Evolutionary conservation across 2,329 filamentous ascomycete genomes (phyloP), one percentile per base, ranked within the genome.

Genomic region (Colletotrichum sp.): DNA sequence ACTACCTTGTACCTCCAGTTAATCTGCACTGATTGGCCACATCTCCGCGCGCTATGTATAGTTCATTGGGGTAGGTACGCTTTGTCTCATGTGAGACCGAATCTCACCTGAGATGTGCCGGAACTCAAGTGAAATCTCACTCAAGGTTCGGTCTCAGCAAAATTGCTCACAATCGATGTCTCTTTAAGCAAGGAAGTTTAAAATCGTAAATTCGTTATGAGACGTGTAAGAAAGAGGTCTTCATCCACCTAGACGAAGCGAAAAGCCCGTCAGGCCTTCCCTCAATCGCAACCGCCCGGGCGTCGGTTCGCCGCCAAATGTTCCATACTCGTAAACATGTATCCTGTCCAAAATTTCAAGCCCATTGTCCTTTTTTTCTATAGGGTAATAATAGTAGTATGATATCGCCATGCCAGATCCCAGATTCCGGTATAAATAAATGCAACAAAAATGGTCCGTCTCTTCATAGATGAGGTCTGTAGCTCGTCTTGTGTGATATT

Each of bases 291-390:
- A 52, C 44, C 44, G 44, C 44, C 44, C 44, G 44, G n/a, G 44
- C 10, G 44, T 52, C 44, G 6, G 44, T 13, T 21, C 44, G n/a
- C 44, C 44, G 10, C 44, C n/a, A 52, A 52, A 52, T 21, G n/a
- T 52, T 52, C 44, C 44, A 52, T 52, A 52, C 32, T 64, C 26
- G 7, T 64, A 34, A 44, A 36, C n/a, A n/a, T 59, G 34, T 52
- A 28, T 65, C 44, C 68, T 15, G 39, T 44, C 39, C 65, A 3
- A 28, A 34, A 16, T n/a, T 13, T n/a, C 68, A 34, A 57, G 10
- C 26, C 60, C 9, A 21, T 9, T 28, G 9, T 66, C 68, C 67
- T 71, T 69, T 76, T 76, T 69, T 76, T 76, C 74, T 76, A 76
- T 76, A 52, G 68, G 71, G 70, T 66, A 76, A 68, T 64, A 68